phyloP scores from a whole-genome alignment of 768 basidiomycete genomes.

The Epithele typhae region DNA sequence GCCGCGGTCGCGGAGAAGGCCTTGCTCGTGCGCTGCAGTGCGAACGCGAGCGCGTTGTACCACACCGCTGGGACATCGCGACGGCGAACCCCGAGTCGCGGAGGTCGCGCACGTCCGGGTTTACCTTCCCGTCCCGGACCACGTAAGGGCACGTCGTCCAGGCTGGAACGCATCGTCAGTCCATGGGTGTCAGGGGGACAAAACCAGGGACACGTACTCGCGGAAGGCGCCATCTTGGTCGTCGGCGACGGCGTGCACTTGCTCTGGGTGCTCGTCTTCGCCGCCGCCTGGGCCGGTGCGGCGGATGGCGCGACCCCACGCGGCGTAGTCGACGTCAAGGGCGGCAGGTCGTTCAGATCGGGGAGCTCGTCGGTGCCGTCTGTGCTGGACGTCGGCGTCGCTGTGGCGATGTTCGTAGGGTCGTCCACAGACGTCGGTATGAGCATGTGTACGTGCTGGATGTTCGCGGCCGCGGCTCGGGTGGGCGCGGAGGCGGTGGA shows the following conservation, averaged over 20 bases:
- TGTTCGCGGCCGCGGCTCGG: constrained; percentile 3
- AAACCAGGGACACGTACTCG: constrained; percentile 33
- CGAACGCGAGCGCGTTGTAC: constrained; percentile 42
- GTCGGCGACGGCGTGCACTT: constrained; percentile 49
- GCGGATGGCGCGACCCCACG: constrained; percentile 18
- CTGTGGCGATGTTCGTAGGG: too few relatives aligned
- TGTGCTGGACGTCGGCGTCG: too few relatives aligned
- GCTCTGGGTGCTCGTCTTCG: constrained; percentile 22
- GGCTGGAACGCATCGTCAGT: constrained; percentile 26
- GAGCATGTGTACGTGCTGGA: too few relatives aligned
- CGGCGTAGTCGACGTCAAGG: not conserved
- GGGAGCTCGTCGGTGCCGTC: not conserved
- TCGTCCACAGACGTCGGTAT: too few relatives aligned
- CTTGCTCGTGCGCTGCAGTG: constrained; percentile 25
- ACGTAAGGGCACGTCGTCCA: constrained; percentile 45
- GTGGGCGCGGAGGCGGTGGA: not conserved
- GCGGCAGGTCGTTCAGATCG: not conserved
- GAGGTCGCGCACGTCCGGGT: constrained; percentile 48
- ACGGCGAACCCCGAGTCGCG: constrained; percentile 34
- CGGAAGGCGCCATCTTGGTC: constrained; percentile 41
- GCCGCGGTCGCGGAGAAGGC: constrained; percentile 34
- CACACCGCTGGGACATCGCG: constrained; percentile 38
- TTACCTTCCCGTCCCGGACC: constrained; percentile 48
- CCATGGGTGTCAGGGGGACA: not conserved
- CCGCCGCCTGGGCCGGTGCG: constrained; percentile 14